A percentile compares a stretch with the other conserved stretches of the same genome.
phyloP scores from a whole-genome alignment of 2,329 filamentous ascomycete genomes.

The Xylaria sp. region DNA sequence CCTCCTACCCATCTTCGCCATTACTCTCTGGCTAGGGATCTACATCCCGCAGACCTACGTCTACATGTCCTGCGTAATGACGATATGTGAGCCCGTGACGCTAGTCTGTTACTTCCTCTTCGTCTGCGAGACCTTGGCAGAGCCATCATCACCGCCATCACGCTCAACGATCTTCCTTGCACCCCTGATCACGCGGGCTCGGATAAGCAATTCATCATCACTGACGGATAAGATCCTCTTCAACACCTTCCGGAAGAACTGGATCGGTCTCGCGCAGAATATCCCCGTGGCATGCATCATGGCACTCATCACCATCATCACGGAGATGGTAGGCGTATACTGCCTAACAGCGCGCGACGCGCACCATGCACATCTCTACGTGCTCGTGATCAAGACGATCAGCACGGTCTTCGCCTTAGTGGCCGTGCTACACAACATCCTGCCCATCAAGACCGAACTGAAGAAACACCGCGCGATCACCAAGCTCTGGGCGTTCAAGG shows the following conservation, averaged over 20 bases:
- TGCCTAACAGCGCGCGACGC: slow-evolving; percentile 29
- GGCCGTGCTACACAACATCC: slow-evolving; percentile 22
- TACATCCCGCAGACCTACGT: slow-evolving; percentile 35
- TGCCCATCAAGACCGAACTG: slow-evolving; percentile 20
- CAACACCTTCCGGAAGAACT: slow-evolving; percentile 28
- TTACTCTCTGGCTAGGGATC: slow-evolving; percentile 37
- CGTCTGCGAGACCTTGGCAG: slow-evolving; percentile 38
- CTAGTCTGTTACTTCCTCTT: slow-evolving; percentile 42
- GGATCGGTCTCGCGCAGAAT: slow-evolving; percentile 39
- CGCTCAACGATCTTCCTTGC: slow-evolving; percentile 35
- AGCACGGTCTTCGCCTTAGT: slow-evolving; percentile 25
- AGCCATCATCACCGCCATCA: neutral
- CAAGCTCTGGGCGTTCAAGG: slow-evolving; percentile 29
- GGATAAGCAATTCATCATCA: neutral
- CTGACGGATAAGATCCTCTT: slow-evolving; percentile 2
- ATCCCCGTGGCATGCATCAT: slow-evolving; percentile 33
- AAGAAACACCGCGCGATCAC: slow-evolving; percentile 22
- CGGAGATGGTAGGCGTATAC: slow-evolving; percentile 29
- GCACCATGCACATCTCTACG: slow-evolving; percentile 31
- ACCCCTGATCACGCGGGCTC: slow-evolving; percentile 28
- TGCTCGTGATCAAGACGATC: slow-evolving; percentile 27
- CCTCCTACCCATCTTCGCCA: slow-evolving; percentile 38
- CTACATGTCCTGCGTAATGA: slow-evolving; percentile 37
- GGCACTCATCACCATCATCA: slow-evolving; percentile 38
- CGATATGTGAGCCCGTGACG: slow-evolving; percentile 37